Evolutionary conservation across 768 basidiomycete genomes (phyloP), one percentile per base, ranked within the genome.

Genomic region (Hydnomerulius pinastri): DNA sequence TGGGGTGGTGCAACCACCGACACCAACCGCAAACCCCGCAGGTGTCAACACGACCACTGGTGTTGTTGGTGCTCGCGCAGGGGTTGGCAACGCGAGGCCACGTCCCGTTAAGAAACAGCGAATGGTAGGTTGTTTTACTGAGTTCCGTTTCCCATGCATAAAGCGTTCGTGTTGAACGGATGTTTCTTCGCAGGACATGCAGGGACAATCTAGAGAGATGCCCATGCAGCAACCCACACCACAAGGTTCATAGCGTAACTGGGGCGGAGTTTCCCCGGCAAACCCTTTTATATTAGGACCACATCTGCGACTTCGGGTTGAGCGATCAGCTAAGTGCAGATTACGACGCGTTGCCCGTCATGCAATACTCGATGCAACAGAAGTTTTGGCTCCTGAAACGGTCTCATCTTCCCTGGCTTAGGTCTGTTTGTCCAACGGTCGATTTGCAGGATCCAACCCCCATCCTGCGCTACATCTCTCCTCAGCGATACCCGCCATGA

Each of bases 31-130:
- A 3, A 56, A 61, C n/a, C 53, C 55, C 9, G 46, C 43, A 23
- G 63, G 60, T 52, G 66, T 65, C 15, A 67, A 51, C 28, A 51
- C 56, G 12, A 54, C 66, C 11, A 49, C 68, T 23, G 60, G 60
- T 28, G 65, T 77, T 13, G 59, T 80, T 13, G 77, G 77, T 57
- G 77, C 83, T 23, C 81, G 81, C 58, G 81, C 84, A 9, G 86
- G 86, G 15, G 74, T 72, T 30, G 75, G 73, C 7, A 79, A 76
- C 39, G 78, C 76, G 12, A 74, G 83, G 48, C 86, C 87, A 24
- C 75, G 87, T 56, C 87, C 87, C 18, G 62, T 84, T 36, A 90
- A 90, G 77, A 90, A 87, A 69, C 86, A 82, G 62, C 77, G 85
- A 54, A 74, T 87, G 82, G 87, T 89, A 58, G 60, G 82, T 75